Evolutionary conservation across 2,329 filamentous ascomycete genomes (phyloP), one percentile per base, ranked within the genome.

Genomic region (Hymenoscyphus repandus): DNA sequence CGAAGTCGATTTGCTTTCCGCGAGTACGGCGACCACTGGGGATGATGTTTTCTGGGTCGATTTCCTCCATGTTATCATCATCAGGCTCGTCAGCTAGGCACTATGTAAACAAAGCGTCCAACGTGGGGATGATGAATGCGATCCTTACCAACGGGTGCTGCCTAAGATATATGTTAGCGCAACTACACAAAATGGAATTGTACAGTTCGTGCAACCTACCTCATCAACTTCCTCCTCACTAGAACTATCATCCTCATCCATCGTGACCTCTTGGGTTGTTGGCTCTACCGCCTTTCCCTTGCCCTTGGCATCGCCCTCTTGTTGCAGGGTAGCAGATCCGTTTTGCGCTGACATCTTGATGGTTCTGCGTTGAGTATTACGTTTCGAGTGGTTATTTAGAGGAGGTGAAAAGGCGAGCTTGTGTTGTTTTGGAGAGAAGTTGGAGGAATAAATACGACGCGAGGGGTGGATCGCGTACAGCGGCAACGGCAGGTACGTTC

Each of bases 1-100:
- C 86, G 72, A 89, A 97, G 77, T 97, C 89, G 68, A 97, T 96
- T 66, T 84, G 79, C 71, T 89, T 88, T 67, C 91, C 91, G 66
- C 92, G 92, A 57, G 92, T 97, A 70, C 93, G 92, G 63, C 85
- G 82, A 57, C 85, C 85, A 58, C 77, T 79, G 52, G 74, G 69
- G 66, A 97, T 83, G 69, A 97, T 95, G 79, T 97, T 97, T 69
- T 81, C 80, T 51, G 81, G 75, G 68, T 95, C 89, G 69, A 99
- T 96, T 72, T 92, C 91, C 68, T 95, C 88, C 77, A 96, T 81
- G 70, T 88, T 86, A 65, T 89, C 79, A 53, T 88, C 85, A 49
- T 90, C 89, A 40, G 87, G 86, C 47, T 88, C 87, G 61, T 86
- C 85, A 50, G 74, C 78, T 72, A n/a, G 69, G 50, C 42, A 49